phyloP scores from a whole-genome alignment of 164 flowering plant species.

The Macadamia integrifolia region DNA sequence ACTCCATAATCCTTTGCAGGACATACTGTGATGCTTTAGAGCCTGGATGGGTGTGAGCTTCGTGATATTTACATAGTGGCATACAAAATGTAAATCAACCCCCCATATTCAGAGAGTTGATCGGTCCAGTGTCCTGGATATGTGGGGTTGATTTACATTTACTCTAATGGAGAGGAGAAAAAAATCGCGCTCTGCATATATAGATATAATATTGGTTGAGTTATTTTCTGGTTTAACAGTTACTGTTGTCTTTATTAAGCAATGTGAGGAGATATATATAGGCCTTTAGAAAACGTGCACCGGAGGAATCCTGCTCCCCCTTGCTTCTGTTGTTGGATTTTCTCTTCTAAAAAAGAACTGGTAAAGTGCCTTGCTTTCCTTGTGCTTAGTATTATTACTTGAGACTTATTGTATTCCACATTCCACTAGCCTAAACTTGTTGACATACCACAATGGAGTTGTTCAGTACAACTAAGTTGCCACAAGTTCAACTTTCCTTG shows the following conservation, averaged over 20 bases:
- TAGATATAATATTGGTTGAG: not conserved
- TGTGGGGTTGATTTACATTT: not conserved
- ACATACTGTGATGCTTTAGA: not conserved
- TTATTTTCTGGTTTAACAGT: not conserved
- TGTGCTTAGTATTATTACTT: no score
- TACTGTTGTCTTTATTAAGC: not conserved
- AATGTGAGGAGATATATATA: not conserved
- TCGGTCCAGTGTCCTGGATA: not conserved
- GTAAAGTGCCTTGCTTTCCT: not conserved
- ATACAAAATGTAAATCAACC: not conserved
- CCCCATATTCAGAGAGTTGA: not conserved
- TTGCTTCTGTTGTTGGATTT: not conserved
- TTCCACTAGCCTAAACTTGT: no score
- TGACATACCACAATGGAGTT: no score
- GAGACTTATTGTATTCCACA: no score
- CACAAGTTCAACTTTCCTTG: no score
- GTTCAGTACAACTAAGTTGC: no score
- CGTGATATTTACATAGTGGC: not conserved
- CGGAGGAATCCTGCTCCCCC: constrained; percentile 1
- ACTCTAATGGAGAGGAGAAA: not conserved
- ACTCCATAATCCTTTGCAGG: not conserved
- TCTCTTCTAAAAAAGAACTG: not conserved
- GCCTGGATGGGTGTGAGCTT: not conserved
- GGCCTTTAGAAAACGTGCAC: not conserved
- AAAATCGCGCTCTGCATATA: not conserved